A percentile compares a stretch with the other conserved stretches of the same genome.
Evolutionary conservation across 257 asterid genomes (phyloP).

Genomic region (Petunia axillaris): DNA sequence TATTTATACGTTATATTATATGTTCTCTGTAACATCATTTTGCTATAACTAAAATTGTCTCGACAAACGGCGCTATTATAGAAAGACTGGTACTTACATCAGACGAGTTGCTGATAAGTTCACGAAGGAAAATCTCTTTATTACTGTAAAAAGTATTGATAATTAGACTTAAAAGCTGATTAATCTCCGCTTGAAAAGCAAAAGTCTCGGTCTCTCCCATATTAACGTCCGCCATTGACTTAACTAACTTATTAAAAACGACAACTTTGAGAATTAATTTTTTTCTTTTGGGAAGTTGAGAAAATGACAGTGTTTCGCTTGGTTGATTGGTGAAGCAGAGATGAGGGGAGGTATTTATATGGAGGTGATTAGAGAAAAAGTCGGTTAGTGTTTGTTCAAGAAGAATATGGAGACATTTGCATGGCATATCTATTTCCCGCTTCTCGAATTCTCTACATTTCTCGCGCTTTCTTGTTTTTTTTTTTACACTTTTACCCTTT

Average conservation of each 20-base stretch:
- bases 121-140: conserved; percentile 29
- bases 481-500: background rate
- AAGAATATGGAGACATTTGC: background rate
- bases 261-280: background rate
- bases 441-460: background rate
- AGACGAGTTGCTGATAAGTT: conserved; percentile 23
- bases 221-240: background rate
- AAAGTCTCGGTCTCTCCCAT: background rate
- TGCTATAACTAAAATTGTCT: no score
- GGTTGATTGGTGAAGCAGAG: no score
- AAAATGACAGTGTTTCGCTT: no score
- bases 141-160: background rate
- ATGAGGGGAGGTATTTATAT: no score
- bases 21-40: no score
- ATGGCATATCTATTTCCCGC: no score
- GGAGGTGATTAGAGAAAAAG: background rate
- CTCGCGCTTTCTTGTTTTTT: background rate
- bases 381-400: no score
- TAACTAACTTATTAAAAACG: background rate
- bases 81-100: background rate
- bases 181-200: background rate
- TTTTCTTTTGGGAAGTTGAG: no score
- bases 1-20: no score
- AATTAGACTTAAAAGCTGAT: background rate
- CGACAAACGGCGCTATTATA: no score